Base-by-base conservation (phyloP, 2,329 filamentous ascomycete species). In the Biscogniauxia sp. region DNA sequence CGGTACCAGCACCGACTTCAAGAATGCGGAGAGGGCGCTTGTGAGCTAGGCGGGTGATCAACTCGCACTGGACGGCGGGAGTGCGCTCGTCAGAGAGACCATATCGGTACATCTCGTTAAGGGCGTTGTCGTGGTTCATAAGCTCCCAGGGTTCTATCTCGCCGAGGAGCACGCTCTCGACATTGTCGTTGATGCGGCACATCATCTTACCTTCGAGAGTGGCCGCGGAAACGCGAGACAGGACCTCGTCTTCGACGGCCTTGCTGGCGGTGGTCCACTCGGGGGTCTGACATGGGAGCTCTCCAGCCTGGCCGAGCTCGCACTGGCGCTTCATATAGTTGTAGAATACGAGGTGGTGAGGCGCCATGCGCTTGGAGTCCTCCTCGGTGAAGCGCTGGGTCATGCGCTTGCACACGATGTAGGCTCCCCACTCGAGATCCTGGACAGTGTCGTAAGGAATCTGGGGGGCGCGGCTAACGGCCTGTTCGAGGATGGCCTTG, bases 1-100 rank as follows among this genome's bases (percentile, higher is more conserved):
- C 79, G 1, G 77, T 80, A 15, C 79, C 79, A 9, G 76, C 78
- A 58, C 79, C 78, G 13, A 78, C 70, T 20, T 72, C 69, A 7
- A 82, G 64, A 37, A 81, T 74, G 17, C 71, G 70, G 37, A 77
- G 67, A 11, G 70, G 69, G 4, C 68, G 70, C 62, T 75, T 74
- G 23, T 72, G 61, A 20, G 68, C 64, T 1, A 72, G 64, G 49
- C 63, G 65, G 54, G 65, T 67, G 56, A 72, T 68, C 54, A 69
- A 72, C 49, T 70, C 69, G 60, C 67, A 70, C 50, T 71, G 67
- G 49, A 69, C 63, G 0, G 70, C 68, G 23, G 68, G 69, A 11
- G 68, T 70, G 25, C 68, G 68, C 61, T 71, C 69, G 26, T 71
- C 69, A 8, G 69, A 70, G 25, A 70, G 68, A 63, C 69, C 69